A percentile compares a stretch with the other conserved stretches of the same genome.
phyloP scores from a whole-genome alignment of 352 stramenopile species.

The Pythium aristosporum region DNA sequence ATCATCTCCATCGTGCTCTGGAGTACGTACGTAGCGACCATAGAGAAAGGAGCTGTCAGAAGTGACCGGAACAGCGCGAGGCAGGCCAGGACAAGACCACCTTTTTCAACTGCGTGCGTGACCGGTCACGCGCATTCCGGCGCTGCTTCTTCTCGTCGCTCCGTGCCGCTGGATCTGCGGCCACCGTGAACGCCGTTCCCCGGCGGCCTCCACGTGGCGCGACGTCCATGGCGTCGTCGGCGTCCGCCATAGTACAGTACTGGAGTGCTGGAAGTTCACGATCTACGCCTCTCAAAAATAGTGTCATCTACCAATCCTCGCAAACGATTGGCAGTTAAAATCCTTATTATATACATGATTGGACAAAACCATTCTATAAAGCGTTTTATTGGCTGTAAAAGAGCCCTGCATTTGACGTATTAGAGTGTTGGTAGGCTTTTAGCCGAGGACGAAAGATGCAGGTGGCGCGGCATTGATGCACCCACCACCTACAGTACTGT shows the following conservation, averaged over 20 bases:
- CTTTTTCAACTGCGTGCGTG: conserved; percentile 52
- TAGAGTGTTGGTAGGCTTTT: no score
- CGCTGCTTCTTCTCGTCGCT: conserved; percentile 15
- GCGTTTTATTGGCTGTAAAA: background rate
- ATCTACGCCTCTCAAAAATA: no score
- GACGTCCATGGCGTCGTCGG: background rate
- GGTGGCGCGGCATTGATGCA: no score
- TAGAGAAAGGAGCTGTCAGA: background rate
- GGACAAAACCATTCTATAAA: background rate
- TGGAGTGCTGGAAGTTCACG: no score
- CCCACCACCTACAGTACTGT: no score
- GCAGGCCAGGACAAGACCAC: conserved; percentile 15
- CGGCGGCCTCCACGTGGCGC: background rate
- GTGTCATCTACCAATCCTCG: background rate
- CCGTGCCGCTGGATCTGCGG: background rate
- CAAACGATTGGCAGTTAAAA: background rate
- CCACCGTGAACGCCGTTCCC: background rate
- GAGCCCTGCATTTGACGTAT: no score
- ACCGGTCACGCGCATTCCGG: conserved; percentile 62
- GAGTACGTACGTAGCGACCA: background rate
- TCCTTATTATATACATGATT: no score
- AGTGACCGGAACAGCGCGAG: background rate
- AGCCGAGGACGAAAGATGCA: no score
- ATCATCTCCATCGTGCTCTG: conserved; percentile 59
- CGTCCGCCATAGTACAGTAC: background rate